Conservation (phyloP, 306 rosid genomes). For the Dryas alaskensis region DNA sequence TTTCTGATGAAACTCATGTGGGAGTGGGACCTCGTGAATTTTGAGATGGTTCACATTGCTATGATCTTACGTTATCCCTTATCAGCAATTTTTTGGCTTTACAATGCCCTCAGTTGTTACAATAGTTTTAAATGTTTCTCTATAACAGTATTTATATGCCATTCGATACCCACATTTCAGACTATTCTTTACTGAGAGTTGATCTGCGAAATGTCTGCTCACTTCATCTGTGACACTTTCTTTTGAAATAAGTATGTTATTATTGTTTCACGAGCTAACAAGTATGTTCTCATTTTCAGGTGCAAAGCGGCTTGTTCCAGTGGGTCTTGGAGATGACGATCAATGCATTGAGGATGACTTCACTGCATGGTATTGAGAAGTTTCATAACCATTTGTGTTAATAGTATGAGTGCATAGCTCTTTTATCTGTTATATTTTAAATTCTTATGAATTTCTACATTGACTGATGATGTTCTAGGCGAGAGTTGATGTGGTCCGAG, state of each 20-base stretch:
- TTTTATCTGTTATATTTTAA: not conserved
- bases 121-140: not conserved
- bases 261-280: not conserved
- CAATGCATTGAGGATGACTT: constrained; percentile 98
- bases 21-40: not conserved
- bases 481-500: constrained; percentile 84
- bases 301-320: constrained; percentile 68
- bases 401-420: not conserved
- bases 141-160: not conserved
- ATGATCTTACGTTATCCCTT: not conserved
- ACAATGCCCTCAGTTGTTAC: not conserved
- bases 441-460: not conserved
- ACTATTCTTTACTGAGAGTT: not conserved
- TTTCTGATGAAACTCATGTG: not conserved
- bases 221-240: not conserved
- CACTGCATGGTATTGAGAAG: constrained; percentile 76
- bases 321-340: constrained; percentile 98
- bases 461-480: constrained; percentile 49
- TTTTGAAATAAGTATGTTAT: not conserved
- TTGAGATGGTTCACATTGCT: not conserved
- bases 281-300: constrained; percentile 46
- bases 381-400: constrained; percentile 19
- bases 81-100: not conserved
- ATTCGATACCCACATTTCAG: not conserved
- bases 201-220: not conserved